A percentile compares a stretch with the other conserved stretches of the same genome.
phyloP scores from a whole-genome alignment of 345 rosid species.

The Diplotaxis tenuifolia region DNA sequence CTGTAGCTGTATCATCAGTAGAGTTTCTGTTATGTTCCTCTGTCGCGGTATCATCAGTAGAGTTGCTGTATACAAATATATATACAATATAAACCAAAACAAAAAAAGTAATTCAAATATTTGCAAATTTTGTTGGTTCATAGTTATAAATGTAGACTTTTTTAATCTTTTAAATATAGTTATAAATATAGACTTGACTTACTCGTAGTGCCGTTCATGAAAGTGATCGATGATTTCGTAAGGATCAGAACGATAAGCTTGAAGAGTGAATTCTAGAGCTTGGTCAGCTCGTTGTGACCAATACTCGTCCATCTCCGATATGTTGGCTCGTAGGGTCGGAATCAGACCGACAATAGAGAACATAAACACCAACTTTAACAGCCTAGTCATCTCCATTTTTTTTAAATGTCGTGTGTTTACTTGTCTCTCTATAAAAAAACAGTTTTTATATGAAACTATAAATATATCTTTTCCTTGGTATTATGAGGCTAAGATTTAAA shows the following conservation, averaged over 20 bases:
- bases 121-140: neutral
- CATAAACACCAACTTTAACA: constrained; percentile 30
- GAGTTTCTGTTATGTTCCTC: constrained; percentile 21
- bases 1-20: constrained; percentile 31
- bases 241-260: constrained; percentile 58
- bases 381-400: constrained; percentile 35
- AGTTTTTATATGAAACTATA: neutral
- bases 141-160: neutral
- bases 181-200: too few relatives aligned
- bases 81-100: neutral
- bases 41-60: constrained; percentile 33
- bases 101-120: neutral
- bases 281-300: constrained; percentile 47
- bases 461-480: neutral
- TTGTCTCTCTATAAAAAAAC: neutral
- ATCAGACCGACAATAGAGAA: constrained; percentile 33
- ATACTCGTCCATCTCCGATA: constrained; percentile 50
- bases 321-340: constrained; percentile 38
- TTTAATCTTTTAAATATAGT: too few relatives aligned
- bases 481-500: neutral
- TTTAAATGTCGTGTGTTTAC: neutral
- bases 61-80: constrained; percentile 21
- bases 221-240: constrained; percentile 44
- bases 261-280: constrained; percentile 38
- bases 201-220: constrained; percentile 50